These are phyloP conservation scores for Cutaneotrichosporon spelunceum DNA, from an alignment of 1,284 basidiomycete genomes.

Conservation along the genomic window DNA sequence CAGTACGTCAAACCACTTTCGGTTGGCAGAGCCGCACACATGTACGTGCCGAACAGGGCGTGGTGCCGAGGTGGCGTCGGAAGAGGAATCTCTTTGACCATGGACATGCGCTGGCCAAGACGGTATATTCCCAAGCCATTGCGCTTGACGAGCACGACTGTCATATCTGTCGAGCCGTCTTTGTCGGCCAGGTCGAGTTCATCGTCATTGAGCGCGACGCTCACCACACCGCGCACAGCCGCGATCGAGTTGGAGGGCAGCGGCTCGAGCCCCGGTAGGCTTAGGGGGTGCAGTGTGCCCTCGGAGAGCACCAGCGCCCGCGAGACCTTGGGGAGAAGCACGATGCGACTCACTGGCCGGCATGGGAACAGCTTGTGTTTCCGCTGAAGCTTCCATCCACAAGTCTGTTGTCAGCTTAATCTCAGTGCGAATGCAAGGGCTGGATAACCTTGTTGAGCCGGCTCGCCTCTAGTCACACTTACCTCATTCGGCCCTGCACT, in stretches of 20 bases:
- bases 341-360: constrained; percentile 67
- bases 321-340: constrained; percentile 69
- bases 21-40: constrained; percentile 63
- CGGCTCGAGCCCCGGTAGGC: constrained; percentile 71
- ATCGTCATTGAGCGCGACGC: constrained; percentile 72
- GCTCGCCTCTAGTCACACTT: constrained; percentile 10
- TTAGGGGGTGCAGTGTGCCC: constrained; percentile 72
- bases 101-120: constrained; percentile 61
- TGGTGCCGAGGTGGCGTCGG: constrained; percentile 63
- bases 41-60: constrained; percentile 61
- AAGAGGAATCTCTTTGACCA: constrained; percentile 74
- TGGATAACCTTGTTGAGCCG: neutral
- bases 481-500: constrained; percentile 30
- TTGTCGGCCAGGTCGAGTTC: constrained; percentile 61
- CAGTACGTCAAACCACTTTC: constrained; percentile 62
- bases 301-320: constrained; percentile 52
- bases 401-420: constrained; percentile 20
- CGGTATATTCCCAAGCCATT: constrained; percentile 65
- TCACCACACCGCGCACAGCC: constrained; percentile 71
- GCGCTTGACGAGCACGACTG: constrained; percentile 74
- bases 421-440: neutral
- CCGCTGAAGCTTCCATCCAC: constrained; percentile 45
- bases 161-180: constrained; percentile 60
- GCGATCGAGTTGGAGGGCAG: constrained; percentile 61
- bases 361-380: constrained; percentile 47